Evolutionary conservation across 257 asterid species (phyloP).

Genomic region (Solanum phureja): DNA sequence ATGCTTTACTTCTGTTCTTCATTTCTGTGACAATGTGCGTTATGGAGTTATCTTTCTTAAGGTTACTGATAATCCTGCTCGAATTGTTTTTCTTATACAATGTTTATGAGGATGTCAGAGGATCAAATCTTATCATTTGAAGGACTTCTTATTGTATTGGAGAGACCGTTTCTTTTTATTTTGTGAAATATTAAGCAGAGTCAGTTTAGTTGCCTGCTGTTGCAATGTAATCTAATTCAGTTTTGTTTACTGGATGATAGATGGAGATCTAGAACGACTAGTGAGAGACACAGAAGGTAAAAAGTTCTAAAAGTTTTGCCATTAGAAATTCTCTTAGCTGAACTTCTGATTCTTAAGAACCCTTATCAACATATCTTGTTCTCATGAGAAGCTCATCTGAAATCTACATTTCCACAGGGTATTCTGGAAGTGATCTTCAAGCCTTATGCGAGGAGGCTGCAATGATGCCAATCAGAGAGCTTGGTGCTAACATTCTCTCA

Average conservation of each 20-base stretch:
- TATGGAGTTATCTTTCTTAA: neutral
- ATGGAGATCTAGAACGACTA: constrained; percentile 69
- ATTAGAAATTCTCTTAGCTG: neutral
- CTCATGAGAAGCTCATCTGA: neutral
- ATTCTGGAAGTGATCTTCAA: constrained; percentile 95
- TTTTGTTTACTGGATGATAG: constrained; percentile 29
- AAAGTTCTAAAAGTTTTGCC: neutral
- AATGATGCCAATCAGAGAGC: constrained; percentile 97
- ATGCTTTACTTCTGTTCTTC: neutral
- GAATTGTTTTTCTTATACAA: neutral
- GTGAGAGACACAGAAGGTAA: constrained; percentile 82
- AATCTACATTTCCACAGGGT: constrained; percentile 32
- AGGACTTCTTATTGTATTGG: neutral
- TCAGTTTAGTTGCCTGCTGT: neutral
- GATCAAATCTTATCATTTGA: neutral
- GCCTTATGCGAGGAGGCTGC: constrained; percentile 98
- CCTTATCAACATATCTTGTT: neutral
- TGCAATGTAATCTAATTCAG: neutral
- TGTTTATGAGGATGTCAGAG: neutral
- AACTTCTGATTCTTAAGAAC: neutral
- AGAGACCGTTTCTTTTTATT: neutral
- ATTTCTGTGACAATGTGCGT: neutral
- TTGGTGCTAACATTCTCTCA: constrained; percentile 72
- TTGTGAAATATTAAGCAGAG: neutral
- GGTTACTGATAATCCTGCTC: neutral